These are phyloP conservation scores for Extremus antarcticus DNA, from an alignment of 495 filamentous ascomycete species.

Conservation along the genomic window DNA sequence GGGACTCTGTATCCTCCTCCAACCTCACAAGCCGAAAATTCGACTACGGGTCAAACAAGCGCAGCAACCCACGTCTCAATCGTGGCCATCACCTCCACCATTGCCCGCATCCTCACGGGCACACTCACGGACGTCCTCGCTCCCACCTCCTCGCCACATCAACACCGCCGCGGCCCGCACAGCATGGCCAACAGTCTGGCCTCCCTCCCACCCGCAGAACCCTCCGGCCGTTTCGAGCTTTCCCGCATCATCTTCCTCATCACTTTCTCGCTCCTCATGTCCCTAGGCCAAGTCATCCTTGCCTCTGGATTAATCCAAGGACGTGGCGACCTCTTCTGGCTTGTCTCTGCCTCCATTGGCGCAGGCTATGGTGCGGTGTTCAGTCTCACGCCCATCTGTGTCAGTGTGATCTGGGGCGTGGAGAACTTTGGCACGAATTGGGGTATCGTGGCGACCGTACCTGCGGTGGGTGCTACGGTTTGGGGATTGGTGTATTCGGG, in stretches of 20 bases:
- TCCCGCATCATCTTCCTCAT: conserved; percentile 76
- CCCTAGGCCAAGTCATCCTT: conserved; percentile 63
- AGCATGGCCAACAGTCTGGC: conserved; percentile 24
- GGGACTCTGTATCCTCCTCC: conserved; percentile 64
- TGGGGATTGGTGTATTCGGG: conserved; percentile 77
- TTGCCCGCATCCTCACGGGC: conserved; percentile 74
- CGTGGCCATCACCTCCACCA: conserved; percentile 80
- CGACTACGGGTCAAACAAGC: conserved; percentile 35
- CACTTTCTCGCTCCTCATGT: conserved; percentile 60
- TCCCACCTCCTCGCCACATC: conserved; percentile 40
- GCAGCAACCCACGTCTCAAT: conserved; percentile 88
- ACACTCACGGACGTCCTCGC: conserved; percentile 81
- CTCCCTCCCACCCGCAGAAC: conserved; percentile 16
- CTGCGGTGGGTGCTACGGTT: conserved; percentile 69
- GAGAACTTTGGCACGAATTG: conserved; percentile 98
- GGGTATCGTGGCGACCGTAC: conserved; percentile 86
- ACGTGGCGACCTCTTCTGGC: conserved; percentile 59
- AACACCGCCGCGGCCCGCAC: conserved; percentile 17
- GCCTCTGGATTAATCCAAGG: conserved; percentile 58
- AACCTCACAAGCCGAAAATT: conserved; percentile 23
- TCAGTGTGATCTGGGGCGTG: conserved; percentile 91
- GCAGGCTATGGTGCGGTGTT: conserved; percentile 90
- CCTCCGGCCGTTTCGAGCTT: conserved; percentile 40
- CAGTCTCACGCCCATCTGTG: conserved; percentile 77
- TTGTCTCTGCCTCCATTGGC: conserved; percentile 70